Base-by-base conservation (phyloP, 257 asterid genomes). In the Echium plantagineum region DNA sequence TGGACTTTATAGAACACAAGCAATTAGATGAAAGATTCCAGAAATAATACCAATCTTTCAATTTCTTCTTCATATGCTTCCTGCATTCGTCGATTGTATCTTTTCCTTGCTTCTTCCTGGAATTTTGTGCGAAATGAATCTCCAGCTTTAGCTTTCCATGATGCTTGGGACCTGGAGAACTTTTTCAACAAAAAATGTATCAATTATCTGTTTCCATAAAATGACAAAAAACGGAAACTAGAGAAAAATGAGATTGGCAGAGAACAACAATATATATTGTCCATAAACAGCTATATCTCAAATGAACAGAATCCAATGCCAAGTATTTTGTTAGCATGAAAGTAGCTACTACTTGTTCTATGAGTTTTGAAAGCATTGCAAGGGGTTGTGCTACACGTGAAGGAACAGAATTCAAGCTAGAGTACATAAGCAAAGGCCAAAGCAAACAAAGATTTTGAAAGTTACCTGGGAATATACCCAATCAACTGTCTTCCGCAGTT, bases 21-120 rank as follows among this genome's bases (percentile, higher is more conserved):
- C 49, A 10, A 42, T 12, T 10, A 10, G 49, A 42, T 42, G 17
- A 42, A 10, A 42, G 17, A 42, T 42, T 42, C 15, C 17, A 42
- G 49, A 42, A 69, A 68, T 52, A 89, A 64, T 64, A 91, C 98
- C 90, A 91, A 89, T 89, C 98, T 82, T 77, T 88, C 98, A 93
- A 85, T 79, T 84, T 91, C 98, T 75, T 91, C 98, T 84, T 91
- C 98, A 48, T 83, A 75, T 80, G 84, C 94, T 75, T 91, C 98
- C 74, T 74, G 94, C 95, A 88, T 76, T 65, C 95, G 87, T 0
- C 86, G 86, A 60, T 82, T 79, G 75, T 84, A 83, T 78, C 85
- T 88, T 78, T 69, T 91, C 86, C 94, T 80, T 6, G 97, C 94
- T 64, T 81, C 97, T 80, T 84, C 97, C 66, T 73, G 84, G 71